phyloP scores from a whole-genome alignment of 75 land plant genomes.

The Selaginella tamariscina region DNA sequence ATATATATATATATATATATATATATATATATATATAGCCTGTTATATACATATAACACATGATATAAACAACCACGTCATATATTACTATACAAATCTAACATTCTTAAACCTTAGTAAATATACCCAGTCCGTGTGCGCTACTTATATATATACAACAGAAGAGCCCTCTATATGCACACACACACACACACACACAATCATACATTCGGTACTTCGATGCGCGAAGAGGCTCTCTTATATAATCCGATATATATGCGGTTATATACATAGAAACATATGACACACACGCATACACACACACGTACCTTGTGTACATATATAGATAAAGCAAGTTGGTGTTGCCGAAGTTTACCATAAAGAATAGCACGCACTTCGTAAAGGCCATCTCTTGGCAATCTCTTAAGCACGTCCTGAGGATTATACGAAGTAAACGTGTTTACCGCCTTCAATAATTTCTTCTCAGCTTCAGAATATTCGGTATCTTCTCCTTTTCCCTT shows the following conservation, averaged over 20 bases:
- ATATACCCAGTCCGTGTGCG: no score
- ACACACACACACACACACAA: neutral
- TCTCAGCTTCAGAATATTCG: constrained; percentile 48
- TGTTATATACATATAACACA: no score
- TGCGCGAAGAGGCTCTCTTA: no score
- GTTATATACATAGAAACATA: neutral
- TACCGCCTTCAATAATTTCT: constrained; percentile 70
- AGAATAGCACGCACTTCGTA: constrained; percentile 89
- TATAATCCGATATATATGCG: no score
- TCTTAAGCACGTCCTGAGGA: constrained; percentile 51
- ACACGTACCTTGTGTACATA: constrained; percentile 87
- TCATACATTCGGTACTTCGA: no score
- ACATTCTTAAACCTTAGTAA: no score
- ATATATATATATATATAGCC: no score
- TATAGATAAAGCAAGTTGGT: constrained; percentile 82
- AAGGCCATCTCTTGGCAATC: constrained; percentile 75
- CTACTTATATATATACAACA: no score
- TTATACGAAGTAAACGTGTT: constrained; percentile 57
- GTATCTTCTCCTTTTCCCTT: constrained; percentile 74
- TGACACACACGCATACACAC: neutral
- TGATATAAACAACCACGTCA: no score
- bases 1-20: no score
- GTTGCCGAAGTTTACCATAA: constrained; percentile 80
- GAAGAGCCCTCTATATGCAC: neutral
- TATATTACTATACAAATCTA: no score